A percentile compares a stretch with the other conserved stretches of the same genome.
phyloP scores from a whole-genome alignment of 768 basidiomycete species.

The Lentinus brumalis region DNA sequence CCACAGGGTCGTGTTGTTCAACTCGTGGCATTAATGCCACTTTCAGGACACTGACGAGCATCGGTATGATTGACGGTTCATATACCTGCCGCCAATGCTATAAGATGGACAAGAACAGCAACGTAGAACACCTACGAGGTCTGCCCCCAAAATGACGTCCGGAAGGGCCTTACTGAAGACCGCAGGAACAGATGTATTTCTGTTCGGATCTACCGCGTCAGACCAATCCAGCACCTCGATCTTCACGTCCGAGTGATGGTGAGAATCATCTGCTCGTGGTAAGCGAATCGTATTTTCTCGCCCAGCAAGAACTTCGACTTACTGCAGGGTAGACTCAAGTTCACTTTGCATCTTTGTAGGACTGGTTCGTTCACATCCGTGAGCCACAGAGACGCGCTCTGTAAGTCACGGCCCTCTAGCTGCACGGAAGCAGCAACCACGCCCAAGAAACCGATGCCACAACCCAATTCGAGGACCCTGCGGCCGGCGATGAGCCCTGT shows the following conservation, averaged over 20 bases:
- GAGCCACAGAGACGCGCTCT: slow-evolving; percentile 41
- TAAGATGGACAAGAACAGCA: background rate
- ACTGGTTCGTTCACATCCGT: slow-evolving; percentile 71
- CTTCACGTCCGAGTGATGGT: slow-evolving; percentile 46
- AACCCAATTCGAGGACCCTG: slow-evolving; percentile 72
- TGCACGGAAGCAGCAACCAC: slow-evolving; percentile 63
- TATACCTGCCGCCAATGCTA: slow-evolving; percentile 51
- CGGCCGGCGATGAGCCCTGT: slow-evolving; percentile 46
- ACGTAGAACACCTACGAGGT: slow-evolving; percentile 46
- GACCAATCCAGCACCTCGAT: slow-evolving; percentile 67
- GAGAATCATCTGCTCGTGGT: slow-evolving; percentile 52
- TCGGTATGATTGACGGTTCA: slow-evolving; percentile 61
- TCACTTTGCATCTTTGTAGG: slow-evolving; percentile 58
- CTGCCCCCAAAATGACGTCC: slow-evolving; percentile 72
- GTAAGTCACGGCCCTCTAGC: slow-evolving; percentile 8
- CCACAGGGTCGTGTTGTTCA: background rate
- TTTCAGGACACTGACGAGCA: slow-evolving; percentile 51
- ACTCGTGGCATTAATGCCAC: slow-evolving; percentile 29
- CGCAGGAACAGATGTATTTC: slow-evolving; percentile 22
- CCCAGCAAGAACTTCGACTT: slow-evolving; percentile 30
- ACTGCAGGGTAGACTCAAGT: slow-evolving; percentile 71
- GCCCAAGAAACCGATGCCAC: slow-evolving; percentile 77
- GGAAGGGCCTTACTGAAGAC: slow-evolving; percentile 47
- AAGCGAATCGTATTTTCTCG: background rate
- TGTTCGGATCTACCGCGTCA: slow-evolving; percentile 46